These are phyloP conservation scores for Polysphondylium violaceum DNA, from an alignment of 78 protist species.

Conservation along the genomic window DNA sequence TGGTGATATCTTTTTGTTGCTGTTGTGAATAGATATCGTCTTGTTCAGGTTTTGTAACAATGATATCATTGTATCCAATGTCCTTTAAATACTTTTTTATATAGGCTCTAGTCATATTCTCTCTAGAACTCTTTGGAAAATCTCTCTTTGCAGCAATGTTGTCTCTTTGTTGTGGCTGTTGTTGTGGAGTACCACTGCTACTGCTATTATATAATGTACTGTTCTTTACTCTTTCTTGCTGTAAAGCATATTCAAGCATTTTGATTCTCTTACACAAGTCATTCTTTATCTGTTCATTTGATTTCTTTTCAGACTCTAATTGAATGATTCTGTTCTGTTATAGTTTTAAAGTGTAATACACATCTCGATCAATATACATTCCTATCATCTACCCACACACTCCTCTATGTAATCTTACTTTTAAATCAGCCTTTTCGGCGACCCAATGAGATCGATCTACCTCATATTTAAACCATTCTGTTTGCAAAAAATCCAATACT, in stretches of 20 bases:
- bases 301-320: constrained; percentile 56
- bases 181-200: not conserved
- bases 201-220: not conserved
- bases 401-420: not conserved
- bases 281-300: constrained; percentile 15
- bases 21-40: constrained; percentile 1
- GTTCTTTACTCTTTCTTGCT: constrained; percentile 58
- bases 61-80: constrained; percentile 39
- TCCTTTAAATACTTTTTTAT: constrained; percentile 46
- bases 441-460: constrained; percentile 66
- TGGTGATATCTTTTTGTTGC: not conserved
- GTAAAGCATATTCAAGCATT: constrained; percentile 73
- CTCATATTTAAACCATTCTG: constrained; percentile 67
- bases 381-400: not conserved
- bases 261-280: constrained; percentile 54
- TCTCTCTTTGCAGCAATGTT: not conserved
- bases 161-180: not conserved
- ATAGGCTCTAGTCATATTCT: constrained; percentile 26
- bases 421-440: constrained; percentile 46
- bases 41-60: constrained; percentile 30
- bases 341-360: not conserved
- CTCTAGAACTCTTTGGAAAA: constrained; percentile 7
- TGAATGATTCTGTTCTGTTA: constrained; percentile 11
- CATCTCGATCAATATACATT: not conserved
- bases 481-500: constrained; percentile 52